phyloP scores from a whole-genome alignment of 805 yeast genomes.

The Torulaspora maleeae region DNA sequence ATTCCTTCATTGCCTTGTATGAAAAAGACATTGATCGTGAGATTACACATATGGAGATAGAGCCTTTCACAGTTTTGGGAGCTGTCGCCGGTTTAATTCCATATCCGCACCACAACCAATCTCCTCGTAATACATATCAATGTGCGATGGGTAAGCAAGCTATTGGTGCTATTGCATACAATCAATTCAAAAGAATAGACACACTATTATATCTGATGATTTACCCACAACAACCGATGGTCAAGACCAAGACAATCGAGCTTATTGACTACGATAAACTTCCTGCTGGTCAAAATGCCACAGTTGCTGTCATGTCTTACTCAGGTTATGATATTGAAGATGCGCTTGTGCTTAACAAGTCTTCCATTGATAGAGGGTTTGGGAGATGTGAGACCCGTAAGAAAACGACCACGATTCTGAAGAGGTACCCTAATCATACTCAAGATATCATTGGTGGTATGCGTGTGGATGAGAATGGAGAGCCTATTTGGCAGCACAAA shows the following conservation, averaged over 20 bases:
- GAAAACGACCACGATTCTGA: constrained; percentile 83
- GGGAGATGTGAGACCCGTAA: constrained; percentile 96
- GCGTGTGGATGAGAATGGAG: constrained; percentile 76
- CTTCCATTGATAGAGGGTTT: constrained; percentile 93
- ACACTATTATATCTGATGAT: constrained; percentile 91
- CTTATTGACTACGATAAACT: constrained; percentile 90
- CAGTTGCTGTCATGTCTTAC: constrained; percentile 98
- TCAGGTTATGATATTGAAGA: constrained; percentile 99
- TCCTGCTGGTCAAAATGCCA: constrained; percentile 98
- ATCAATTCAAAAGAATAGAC: constrained; percentile 93
- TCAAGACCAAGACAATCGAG: constrained; percentile 94
- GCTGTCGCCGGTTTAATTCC: constrained; percentile 99
- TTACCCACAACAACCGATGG: constrained; percentile 99
- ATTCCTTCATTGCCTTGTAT: constrained; percentile 84
- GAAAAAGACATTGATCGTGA: constrained; percentile 55
- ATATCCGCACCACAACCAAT: constrained; percentile 98
- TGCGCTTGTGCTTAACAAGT: constrained; percentile 89
- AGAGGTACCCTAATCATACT: constrained; percentile 90
- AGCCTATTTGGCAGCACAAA: constrained; percentile 80
- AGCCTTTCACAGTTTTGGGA: constrained; percentile 96
- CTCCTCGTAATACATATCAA: constrained; percentile 98
- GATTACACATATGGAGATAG: constrained; percentile 90
- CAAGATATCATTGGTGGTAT: constrained; percentile 88
- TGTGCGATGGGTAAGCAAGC: constrained; percentile 99
- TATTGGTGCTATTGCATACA: constrained; percentile 98